Conservation (phyloP, 768 basidiomycete genomes). For the Phaffia tasmanica region DNA sequence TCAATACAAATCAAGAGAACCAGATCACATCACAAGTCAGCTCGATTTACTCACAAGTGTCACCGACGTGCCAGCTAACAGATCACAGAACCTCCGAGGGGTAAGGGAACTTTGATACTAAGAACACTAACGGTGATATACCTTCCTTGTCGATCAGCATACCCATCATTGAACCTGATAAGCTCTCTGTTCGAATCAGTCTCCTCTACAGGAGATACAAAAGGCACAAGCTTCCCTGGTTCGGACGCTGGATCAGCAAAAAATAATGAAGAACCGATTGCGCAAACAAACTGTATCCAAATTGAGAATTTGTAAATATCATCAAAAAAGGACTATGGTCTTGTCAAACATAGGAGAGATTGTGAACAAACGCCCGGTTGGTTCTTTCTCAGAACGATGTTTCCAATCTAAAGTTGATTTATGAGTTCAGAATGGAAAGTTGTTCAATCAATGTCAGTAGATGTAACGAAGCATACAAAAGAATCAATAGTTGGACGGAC, state of each 20-base stretch:
- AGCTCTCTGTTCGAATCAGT: neutral
- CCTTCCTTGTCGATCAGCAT: constrained; percentile 1
- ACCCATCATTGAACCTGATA: constrained; percentile 20
- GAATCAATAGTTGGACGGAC: neutral
- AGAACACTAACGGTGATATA: neutral
- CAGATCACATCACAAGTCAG: too few species aligned
- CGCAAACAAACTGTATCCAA: neutral
- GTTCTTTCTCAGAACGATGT: constrained; percentile 3
- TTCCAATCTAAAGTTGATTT: constrained; percentile 12
- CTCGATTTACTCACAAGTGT: too few species aligned
- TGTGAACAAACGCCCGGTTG: constrained; percentile 17
- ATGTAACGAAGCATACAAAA: neutral
- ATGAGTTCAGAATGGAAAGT: neutral
- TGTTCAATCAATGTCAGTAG: neutral
- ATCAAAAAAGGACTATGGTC: neutral
- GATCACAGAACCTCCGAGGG: too few species aligned
- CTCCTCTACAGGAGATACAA: neutral
- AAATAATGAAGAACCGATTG: constrained; percentile 8
- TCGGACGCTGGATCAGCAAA: constrained; percentile 4
- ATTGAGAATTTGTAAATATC: neutral
- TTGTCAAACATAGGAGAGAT: neutral
- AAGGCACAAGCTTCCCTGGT: constrained; percentile 4
- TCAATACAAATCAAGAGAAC: too few species aligned
- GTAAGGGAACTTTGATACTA: too few species aligned
- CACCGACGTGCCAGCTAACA: too few species aligned